Conservation (phyloP, 805 yeast species). For the Nakazawaea sp. region DNA sequence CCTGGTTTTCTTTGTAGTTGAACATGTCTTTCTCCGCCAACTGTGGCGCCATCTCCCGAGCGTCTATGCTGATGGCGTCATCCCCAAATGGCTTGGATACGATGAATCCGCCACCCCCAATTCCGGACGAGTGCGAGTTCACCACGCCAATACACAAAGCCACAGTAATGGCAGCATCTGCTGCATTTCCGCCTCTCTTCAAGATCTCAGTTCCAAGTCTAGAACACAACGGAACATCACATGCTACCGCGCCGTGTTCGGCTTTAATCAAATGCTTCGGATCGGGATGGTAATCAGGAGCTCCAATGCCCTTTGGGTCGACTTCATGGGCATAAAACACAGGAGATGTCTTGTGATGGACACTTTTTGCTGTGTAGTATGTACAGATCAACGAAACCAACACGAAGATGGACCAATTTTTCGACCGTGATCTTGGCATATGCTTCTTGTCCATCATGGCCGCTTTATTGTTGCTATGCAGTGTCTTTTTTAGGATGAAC, state of each 20-base stretch:
- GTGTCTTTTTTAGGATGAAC: no score
- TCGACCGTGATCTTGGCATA: no score
- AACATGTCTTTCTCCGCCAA: conserved; percentile 62
- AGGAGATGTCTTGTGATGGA: no score
- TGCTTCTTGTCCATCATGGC: no score
- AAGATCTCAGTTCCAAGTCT: conserved; percentile 53
- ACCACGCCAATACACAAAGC: conserved; percentile 84
- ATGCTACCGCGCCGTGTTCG: conserved; percentile 53
- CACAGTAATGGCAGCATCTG: conserved; percentile 88
- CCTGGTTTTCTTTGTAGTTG: conserved; percentile 32
- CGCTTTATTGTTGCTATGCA: no score
- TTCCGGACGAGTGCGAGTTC: conserved; percentile 79
- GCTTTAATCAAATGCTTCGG: conserved; percentile 32
- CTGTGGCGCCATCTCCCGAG: conserved; percentile 82
- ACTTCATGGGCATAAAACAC: no score
- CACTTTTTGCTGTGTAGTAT: no score
- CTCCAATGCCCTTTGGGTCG: conserved; percentile 16
- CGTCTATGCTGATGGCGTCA: conserved; percentile 63
- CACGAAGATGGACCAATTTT: no score
- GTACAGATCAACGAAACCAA: no score
- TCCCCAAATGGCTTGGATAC: conserved; percentile 35
- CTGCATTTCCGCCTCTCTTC: conserved; percentile 67
- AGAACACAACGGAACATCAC: conserved; percentile 61
- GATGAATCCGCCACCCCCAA: conserved; percentile 89
- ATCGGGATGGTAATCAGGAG: conserved; percentile 39